Evolutionary conservation across 129 eudicot species (phyloP), one percentile per base, ranked within the genome.

Genomic region (Saposhnikovia divaricata): DNA sequence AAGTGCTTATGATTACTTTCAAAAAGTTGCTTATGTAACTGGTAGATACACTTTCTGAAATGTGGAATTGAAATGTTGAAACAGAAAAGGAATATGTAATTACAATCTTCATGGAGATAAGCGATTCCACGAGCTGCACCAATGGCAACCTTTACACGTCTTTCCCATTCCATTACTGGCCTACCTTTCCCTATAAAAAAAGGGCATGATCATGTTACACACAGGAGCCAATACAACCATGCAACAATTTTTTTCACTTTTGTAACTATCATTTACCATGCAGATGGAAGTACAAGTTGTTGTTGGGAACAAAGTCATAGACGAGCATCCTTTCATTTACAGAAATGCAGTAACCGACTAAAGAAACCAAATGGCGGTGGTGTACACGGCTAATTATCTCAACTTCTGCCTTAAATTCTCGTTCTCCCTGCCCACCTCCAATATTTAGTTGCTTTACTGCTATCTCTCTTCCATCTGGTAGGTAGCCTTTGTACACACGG

Each of bases 51-150:
- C 72, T 28, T 40, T 65, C 18, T 37, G 23, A 72, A 50, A 21
- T 42, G 18, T 28, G 43, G 47, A 39, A 53, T 34, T 34, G 23
- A 72, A 50, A 34, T 42, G 25, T 28, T 42, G 47, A 39, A 53
- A 83, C 44, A 63, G 43, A 28, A 78, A 15, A 45, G 16, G 50
- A 53, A 74, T 5, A 77, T 79, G 39, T 15, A 77, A 81, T 88
- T 87, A 93, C 98, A 93, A 78, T 93, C 98, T 87, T 91, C 97
- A 86, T 93, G 98, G 27, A 93, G 92, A 86, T 93, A 93, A 28
- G 96, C 89, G 61, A 93, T 84, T 43, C 98, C 98, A 51, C 98
- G 88, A 82, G 98, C 97, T 59, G 98, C 96, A 76, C 97, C 98
- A 55, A 80, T 80, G 34, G 97, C 98, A 88, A 93, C 89, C 82